Conservation (phyloP, 116 monocot species). For the Thalassia testudinum region DNA sequence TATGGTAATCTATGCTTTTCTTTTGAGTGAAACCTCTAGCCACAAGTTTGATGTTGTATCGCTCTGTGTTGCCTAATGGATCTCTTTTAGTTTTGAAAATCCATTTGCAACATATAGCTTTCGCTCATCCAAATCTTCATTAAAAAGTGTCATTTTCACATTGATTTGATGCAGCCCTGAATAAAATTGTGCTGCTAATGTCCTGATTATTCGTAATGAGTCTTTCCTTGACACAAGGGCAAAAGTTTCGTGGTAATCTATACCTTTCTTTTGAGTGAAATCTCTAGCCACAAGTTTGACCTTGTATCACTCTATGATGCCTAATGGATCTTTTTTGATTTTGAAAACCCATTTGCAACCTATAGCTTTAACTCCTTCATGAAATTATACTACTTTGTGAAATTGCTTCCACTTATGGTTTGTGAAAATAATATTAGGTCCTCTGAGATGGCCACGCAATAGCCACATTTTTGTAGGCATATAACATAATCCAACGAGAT, state of each 20-base stretch:
- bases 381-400: neutral
- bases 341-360: neutral
- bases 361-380: neutral
- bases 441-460: neutral
- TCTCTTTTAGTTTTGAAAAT: neutral
- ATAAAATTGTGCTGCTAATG: neutral
- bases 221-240: neutral
- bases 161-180: neutral
- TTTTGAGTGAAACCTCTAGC: neutral
- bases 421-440: conserved; percentile 2
- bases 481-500: neutral
- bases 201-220: neutral
- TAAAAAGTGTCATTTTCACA: neutral
- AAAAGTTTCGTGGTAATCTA: neutral
- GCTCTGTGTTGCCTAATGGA: neutral
- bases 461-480: conserved; percentile 2
- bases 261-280: neutral
- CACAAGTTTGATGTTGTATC: neutral
- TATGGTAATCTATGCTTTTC: neutral
- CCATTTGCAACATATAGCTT: neutral
- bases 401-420: neutral
- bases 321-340: neutral
- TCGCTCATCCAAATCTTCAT: neutral
- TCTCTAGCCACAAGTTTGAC: neutral
- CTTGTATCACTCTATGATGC: neutral